A percentile compares a stretch with the other conserved stretches of the same genome.
phyloP scores from a whole-genome alignment of 2,329 filamentous ascomycete species.

The Ascochyta rabiei region DNA sequence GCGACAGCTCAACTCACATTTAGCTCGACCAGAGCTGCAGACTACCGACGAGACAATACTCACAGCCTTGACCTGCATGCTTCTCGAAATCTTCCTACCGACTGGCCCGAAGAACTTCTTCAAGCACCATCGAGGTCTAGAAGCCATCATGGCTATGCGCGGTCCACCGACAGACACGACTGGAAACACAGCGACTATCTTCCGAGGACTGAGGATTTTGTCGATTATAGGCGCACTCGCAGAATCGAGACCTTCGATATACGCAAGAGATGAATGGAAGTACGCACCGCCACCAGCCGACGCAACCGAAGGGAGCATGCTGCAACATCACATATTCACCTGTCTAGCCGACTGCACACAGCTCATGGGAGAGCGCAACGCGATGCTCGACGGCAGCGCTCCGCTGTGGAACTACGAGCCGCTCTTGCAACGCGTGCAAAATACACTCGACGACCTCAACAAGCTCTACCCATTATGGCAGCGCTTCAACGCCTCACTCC shows the following conservation, averaged over 20 bases:
- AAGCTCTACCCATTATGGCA: conserved; percentile 20
- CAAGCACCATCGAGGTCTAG: conserved; percentile 37
- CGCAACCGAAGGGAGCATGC: conserved; percentile 14
- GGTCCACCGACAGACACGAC: conserved; percentile 25
- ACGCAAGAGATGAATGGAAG: conserved; percentile 33
- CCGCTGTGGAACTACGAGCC: not conserved
- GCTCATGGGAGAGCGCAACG: conserved; percentile 23
- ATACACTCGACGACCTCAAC: conserved; percentile 12
- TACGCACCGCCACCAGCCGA: conserved; percentile 17
- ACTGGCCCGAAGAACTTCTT: conserved; percentile 36
- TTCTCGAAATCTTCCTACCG: conserved; percentile 37
- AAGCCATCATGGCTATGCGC: conserved; percentile 32
- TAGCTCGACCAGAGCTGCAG: conserved; percentile 25
- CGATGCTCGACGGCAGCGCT: not conserved
- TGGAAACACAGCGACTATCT: conserved; percentile 20
- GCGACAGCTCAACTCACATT: conserved; percentile 28
- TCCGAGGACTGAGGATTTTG: conserved; percentile 28
- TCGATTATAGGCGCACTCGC: conserved; percentile 34
- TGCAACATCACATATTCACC: conserved; percentile 29
- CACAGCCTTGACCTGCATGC: conserved; percentile 33
- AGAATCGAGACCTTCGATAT: conserved; percentile 25
- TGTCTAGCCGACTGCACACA: conserved; percentile 34
- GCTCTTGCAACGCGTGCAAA: conserved; percentile 16
- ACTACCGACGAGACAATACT: conserved; percentile 34
- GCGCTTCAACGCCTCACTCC: conserved; percentile 21